Base-by-base conservation (phyloP, 23 red algal genomes). In the Chondrus crispus region DNA sequence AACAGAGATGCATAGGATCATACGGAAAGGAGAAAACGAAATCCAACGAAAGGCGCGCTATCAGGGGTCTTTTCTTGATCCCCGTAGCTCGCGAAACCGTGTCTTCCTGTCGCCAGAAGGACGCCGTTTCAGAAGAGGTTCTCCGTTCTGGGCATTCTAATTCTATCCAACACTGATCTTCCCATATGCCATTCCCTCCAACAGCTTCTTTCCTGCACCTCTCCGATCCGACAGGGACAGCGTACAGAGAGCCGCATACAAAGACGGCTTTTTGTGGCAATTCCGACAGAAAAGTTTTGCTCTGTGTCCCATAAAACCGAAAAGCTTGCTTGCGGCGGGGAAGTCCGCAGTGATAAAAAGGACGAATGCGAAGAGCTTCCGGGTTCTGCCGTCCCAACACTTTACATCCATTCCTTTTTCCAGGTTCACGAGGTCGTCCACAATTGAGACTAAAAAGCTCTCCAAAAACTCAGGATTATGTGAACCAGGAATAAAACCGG, bases 1-100 rank as follows among this genome's bases (percentile, higher is more conserved):
- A 4, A 43, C 72, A 78, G 16, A 49, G 24, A 22, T 78, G 72
- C 72, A 78, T 78, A 3, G 72, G 72, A 78, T 78, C 42, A 78
- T 44, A 78, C 38, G 72, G 72, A 11, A 48, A 47, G 33, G 44
- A 44, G 10, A 33, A 51, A 11, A 78, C 37, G 53, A 48, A 41
- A 12, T 78, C 72, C 8, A 78, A 5, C 3, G 72, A 12, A 16
- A 78, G 32, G 8, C 33, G 48, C 33, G 4, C 33, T 8, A 48
- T 5, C 22, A 49, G 3, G 48, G 72, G 42, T 13, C 5, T 13
- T 26, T 48, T 46, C 24, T 78, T 78, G 39, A 78, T 48, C 2
- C 42, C 72, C 2, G 72, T 49, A 2, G 14, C 14, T 6, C 43
- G 9, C 43, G 43, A 33, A 22, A 49, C 33, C 53, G 44, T 78